These are phyloP conservation scores for Pleurotus sapidus DNA, from an alignment of 768 basidiomycete species.

Conservation along the genomic window DNA sequence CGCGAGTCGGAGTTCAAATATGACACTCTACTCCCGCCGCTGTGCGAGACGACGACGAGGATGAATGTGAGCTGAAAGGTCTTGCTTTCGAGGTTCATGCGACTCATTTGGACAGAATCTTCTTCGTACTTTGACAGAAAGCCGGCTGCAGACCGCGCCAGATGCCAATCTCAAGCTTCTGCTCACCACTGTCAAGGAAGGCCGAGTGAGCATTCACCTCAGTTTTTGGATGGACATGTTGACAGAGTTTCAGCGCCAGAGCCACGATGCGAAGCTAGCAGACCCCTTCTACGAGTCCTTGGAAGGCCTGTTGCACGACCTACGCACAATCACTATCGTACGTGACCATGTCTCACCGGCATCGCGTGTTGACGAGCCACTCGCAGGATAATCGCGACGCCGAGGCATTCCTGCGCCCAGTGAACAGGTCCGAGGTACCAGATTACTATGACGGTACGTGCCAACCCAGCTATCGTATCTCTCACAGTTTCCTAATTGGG, in stretches of 20 bases:
- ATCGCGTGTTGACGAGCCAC: no score
- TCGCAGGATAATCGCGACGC: conserved; percentile 82
- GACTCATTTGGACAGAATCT: conserved; percentile 60
- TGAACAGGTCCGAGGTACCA: conserved; percentile 84
- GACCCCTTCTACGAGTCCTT: conserved; percentile 94
- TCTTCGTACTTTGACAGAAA: conserved; percentile 80
- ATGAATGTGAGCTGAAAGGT: conserved; percentile 39
- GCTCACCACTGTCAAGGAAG: conserved; percentile 82
- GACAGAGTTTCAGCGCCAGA: conserved; percentile 30
- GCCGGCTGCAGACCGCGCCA: conserved; percentile 58
- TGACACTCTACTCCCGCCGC: conserved; percentile 9
- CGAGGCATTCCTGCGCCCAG: conserved; percentile 91
- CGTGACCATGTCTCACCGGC: conserved; percentile 17
- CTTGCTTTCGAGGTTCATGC: conserved; percentile 8
- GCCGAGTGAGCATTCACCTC: conserved; percentile 59
- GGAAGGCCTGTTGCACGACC: conserved; percentile 83
- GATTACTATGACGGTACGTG: conserved; percentile 89
- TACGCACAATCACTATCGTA: conserved; percentile 74
- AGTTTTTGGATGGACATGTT: background rate
- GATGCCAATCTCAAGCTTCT: conserved; percentile 79
- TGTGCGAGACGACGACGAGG: conserved; percentile 24
- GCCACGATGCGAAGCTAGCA: conserved; percentile 64
- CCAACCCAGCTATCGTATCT: background rate
- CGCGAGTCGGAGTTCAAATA: conserved; percentile 5
- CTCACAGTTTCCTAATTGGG: conserved; percentile 10